Percentiles rank a stretch among this genome's conserved stretches.
phyloP scores from a whole-genome alignment of 2,329 filamentous ascomycete species.

The Nothomitra cinnamomea region DNA sequence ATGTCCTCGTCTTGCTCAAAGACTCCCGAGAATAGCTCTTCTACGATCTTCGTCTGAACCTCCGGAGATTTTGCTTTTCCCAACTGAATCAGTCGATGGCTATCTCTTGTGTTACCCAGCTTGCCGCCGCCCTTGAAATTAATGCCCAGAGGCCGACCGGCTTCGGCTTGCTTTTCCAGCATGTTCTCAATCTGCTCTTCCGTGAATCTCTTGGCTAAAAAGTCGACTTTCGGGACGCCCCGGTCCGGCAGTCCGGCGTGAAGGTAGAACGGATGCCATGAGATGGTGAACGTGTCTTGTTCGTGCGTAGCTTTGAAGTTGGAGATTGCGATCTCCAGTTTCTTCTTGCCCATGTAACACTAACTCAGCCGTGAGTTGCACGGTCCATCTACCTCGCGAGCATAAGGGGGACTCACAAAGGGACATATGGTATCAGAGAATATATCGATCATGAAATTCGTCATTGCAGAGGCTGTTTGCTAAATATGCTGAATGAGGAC shows the following conservation, averaged over 20 bases:
- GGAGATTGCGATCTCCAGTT: slow-evolving; percentile 54
- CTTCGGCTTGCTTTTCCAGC: slow-evolving; percentile 34
- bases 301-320: slow-evolving; percentile 47
- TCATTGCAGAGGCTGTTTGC: slow-evolving; percentile 33
- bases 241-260: slow-evolving; percentile 43
- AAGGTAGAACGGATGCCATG: slow-evolving; percentile 69
- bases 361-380: background rate
- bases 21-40: slow-evolving; percentile 46
- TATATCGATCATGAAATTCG: slow-evolving; percentile 58
- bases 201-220: slow-evolving; percentile 47
- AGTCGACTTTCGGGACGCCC: slow-evolving; percentile 34
- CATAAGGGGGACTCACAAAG: slow-evolving; percentile 21
- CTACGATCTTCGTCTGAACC: slow-evolving; percentile 41
- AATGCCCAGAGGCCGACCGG: slow-evolving; percentile 52
- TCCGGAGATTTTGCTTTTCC: slow-evolving; percentile 37
- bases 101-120: slow-evolving; percentile 62
- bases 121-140: slow-evolving; percentile 54
- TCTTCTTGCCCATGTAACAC: slow-evolving; percentile 63
- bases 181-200: slow-evolving; percentile 42
- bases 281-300: slow-evolving; percentile 52
- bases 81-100: slow-evolving; percentile 59
- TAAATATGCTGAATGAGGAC: too few relatives aligned
- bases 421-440: slow-evolving; percentile 74
- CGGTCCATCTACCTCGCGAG: background rate
- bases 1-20: slow-evolving; percentile 50